Evolutionary conservation across 1,284 basidiomycete species (phyloP).

Genomic region (Sparassis latifolia): DNA sequence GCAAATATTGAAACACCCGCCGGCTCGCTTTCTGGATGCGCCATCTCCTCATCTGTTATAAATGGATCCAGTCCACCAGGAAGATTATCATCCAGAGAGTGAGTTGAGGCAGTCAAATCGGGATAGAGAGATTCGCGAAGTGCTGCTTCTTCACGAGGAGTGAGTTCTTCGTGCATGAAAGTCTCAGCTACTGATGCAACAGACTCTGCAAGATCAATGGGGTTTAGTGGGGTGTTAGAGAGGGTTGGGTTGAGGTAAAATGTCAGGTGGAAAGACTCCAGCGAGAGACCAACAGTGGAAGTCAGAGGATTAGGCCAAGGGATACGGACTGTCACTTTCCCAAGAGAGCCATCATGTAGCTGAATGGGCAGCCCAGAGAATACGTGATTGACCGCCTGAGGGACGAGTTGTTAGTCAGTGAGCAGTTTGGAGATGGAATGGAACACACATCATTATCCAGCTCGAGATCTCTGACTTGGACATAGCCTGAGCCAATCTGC

Average conservation of each 20-base stretch:
- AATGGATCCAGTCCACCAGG: slow-evolving; percentile 68
- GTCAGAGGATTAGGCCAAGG: slow-evolving; percentile 73
- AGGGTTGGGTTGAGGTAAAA: slow-evolving; percentile 42
- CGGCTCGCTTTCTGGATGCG: slow-evolving; percentile 47
- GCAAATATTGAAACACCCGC: slow-evolving; percentile 80
- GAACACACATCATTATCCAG: slow-evolving; percentile 65
- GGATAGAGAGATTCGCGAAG: slow-evolving; percentile 66
- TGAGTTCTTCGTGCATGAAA: slow-evolving; percentile 80
- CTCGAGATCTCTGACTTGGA: slow-evolving; percentile 82
- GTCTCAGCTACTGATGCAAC: slow-evolving; percentile 77
- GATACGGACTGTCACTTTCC: slow-evolving; percentile 69
- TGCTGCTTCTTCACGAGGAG: slow-evolving; percentile 61
- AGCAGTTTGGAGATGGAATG: neutral
- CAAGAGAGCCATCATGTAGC: slow-evolving; percentile 67
- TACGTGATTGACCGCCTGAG: slow-evolving; percentile 75
- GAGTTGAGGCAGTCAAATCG: slow-evolving; percentile 26
- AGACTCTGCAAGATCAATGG: slow-evolving; percentile 57
- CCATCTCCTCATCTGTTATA: slow-evolving; percentile 31
- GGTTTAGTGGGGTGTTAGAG: slow-evolving; percentile 9
- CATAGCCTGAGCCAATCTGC: slow-evolving; percentile 83
- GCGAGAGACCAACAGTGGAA: slow-evolving; percentile 61
- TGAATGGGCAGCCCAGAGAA: slow-evolving; percentile 64
- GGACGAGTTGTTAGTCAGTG: slow-evolving; percentile 1
- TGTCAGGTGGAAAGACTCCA: slow-evolving; percentile 55
- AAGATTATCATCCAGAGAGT: slow-evolving; percentile 34